phyloP scores from a whole-genome alignment of 768 basidiomycete species.

The Auricularia heimuer region DNA sequence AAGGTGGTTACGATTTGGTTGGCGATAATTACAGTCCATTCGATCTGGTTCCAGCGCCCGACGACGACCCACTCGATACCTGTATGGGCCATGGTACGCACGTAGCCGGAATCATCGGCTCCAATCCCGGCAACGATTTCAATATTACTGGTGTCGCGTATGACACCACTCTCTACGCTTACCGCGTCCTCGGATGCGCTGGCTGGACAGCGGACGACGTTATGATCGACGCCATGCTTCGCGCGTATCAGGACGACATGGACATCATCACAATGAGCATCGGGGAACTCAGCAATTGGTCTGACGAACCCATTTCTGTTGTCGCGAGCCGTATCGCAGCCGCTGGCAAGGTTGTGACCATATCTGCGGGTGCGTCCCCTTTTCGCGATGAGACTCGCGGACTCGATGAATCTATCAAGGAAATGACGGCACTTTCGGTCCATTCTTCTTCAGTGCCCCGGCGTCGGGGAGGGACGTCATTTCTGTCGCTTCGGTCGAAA shows the following conservation, averaged over 20 bases:
- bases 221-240: slow-evolving; percentile 41
- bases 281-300: slow-evolving; percentile 56
- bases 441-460: slow-evolving; percentile 50
- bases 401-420: too few relatives aligned
- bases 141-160: background rate
- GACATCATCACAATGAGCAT: slow-evolving; percentile 59
- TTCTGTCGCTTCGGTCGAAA: slow-evolving; percentile 9
- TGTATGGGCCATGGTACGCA: background rate
- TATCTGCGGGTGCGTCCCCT: slow-evolving; percentile 37
- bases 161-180: slow-evolving; percentile 22
- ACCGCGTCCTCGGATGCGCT: slow-evolving; percentile 21
- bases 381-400: too few relatives aligned
- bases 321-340: slow-evolving; percentile 49
- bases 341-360: slow-evolving; percentile 50
- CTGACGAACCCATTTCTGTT: slow-evolving; percentile 41
- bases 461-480: slow-evolving; percentile 46
- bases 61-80: background rate
- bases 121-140: background rate
- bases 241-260: slow-evolving; percentile 40
- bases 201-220: slow-evolving; percentile 52
- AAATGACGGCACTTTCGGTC: slow-evolving; percentile 40
- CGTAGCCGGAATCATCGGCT: slow-evolving; percentile 14
- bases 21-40: slow-evolving; percentile 24
- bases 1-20: slow-evolving; percentile 40
- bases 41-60: background rate